Conservation (phyloP, 192 early-diverging fungal genomes). For the Backusella tarrabulga region DNA sequence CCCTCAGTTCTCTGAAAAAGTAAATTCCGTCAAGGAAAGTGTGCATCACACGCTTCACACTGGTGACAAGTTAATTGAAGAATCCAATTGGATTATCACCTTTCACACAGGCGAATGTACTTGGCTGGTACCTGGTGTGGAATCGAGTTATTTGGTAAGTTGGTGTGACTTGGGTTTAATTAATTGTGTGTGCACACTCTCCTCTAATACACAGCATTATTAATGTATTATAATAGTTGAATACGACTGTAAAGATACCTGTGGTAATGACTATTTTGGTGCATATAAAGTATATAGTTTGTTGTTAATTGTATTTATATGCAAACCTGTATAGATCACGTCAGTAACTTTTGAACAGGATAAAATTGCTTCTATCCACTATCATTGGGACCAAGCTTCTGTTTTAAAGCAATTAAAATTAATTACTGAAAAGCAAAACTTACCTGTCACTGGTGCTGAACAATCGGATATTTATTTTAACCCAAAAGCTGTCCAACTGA, state of each 20-base stretch:
- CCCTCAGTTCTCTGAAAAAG: conserved; percentile 18
- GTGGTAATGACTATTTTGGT: conserved; percentile 13
- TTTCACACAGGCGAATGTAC: conserved; percentile 23
- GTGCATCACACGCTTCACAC: conserved; percentile 24
- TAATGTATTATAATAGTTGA: conserved; percentile 2
- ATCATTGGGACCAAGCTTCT: conserved; percentile 38
- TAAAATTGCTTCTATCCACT: conserved; percentile 17
- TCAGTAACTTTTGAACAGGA: conserved; percentile 28
- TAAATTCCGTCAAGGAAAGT: conserved; percentile 19
- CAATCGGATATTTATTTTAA: conserved; percentile 17
- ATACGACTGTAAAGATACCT: conserved; percentile 24
- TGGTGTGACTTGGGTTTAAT: neutral
- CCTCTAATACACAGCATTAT: neutral
- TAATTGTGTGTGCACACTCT: neutral
- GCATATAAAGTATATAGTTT: neutral
- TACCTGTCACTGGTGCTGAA: conserved; percentile 29
- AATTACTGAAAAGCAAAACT: conserved; percentile 14
- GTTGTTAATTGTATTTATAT: neutral
- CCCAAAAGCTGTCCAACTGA: neutral
- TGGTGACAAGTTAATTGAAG: conserved; percentile 30
- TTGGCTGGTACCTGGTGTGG: conserved; percentile 29
- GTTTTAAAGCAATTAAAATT: conserved; percentile 34
- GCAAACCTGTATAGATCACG: conserved; percentile 15
- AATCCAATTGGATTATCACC: conserved; percentile 30
- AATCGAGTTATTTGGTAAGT: conserved; percentile 22